Base-by-base conservation (phyloP, 176 grass and related monocot species). In the Areca catechu region DNA sequence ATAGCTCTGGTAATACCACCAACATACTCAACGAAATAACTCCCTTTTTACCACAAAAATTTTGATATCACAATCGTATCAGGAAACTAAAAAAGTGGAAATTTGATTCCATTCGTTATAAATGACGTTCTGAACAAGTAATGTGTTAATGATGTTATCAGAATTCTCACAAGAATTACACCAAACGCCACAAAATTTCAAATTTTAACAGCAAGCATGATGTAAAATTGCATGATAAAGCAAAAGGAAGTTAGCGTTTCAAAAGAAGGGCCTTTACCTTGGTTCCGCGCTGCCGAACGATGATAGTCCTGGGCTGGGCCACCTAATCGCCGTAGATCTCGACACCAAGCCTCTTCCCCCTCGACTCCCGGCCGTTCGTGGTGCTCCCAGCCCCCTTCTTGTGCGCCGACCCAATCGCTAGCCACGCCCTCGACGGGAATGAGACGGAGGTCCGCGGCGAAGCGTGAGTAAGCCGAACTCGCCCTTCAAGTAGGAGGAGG, bases 301-400 rank as follows among this genome's bases (percentile, higher is more conserved):
- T 98, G 77, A 92, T 98, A 51, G 93, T 78, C 3, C 93, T 87
- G 20, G 87, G 93, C 75, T 97, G 79, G 57, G 93, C 93, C 43
- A 91, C 5, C 70, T 97, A 87, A 70, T 97, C 93, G 3, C 93
- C 93, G 22, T 85, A 97, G 22, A 97, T 91, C 83, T 98, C 92
- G 50, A 98, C 93, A 1, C 93, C 87, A 24, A 98, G 87, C 6
- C 86, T 76, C 79, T 98, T 78, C 0, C 81, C 86, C 69, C 58
- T 71, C 51, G 93, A 98, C 78, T 98, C 93, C 37, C 93, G 82
- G 0, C 93, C 87, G 51, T 98, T 98, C 69, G 88, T 98, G 21
- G 87, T 98, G 58, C 93, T 98, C 18, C 93, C 93, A 7, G 83
- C 93, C 23, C 93, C 93, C 79, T 98, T 92, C 88, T 98, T 98